Conservation (phyloP, 1,284 basidiomycete species). For the Tetrapyrgos nigripes region DNA sequence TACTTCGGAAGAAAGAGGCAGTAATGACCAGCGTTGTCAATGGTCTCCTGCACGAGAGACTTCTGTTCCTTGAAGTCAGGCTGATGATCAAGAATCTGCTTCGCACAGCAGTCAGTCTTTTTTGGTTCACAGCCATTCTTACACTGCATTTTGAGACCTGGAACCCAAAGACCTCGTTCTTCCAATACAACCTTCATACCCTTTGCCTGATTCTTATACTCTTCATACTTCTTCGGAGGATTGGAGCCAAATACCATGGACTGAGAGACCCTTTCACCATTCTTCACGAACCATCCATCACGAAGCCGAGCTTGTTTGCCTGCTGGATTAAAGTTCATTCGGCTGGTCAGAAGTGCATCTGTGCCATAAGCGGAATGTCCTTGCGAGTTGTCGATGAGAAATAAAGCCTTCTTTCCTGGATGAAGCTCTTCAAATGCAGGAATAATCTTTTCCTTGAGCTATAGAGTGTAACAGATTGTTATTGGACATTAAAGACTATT, state of each 20-base stretch:
- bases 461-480: too few relatives aligned
- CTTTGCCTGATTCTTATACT: neutral
- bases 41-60: conserved; percentile 35
- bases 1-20: conserved; percentile 39
- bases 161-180: conserved; percentile 9
- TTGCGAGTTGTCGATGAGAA: conserved; percentile 40
- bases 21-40: conserved; percentile 33
- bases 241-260: conserved; percentile 10
- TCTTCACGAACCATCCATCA: conserved; percentile 27
- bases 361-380: conserved; percentile 45
- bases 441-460: conserved; percentile 31
- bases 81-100: conserved; percentile 11
- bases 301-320: conserved; percentile 34
- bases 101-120: conserved; percentile 8
- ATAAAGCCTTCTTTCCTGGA: conserved; percentile 26
- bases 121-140: neutral
- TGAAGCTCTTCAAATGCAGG: conserved; percentile 30
- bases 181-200: neutral
- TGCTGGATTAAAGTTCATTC: conserved; percentile 44
- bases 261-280: neutral
- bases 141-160: conserved; percentile 6
- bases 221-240: neutral
- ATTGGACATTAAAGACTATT: conserved; percentile 21
- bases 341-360: conserved; percentile 38
- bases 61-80: conserved; percentile 31